Base-by-base conservation (phyloP, 2,329 filamentous ascomycete genomes). In the Neofusicoccum cordaticola region DNA sequence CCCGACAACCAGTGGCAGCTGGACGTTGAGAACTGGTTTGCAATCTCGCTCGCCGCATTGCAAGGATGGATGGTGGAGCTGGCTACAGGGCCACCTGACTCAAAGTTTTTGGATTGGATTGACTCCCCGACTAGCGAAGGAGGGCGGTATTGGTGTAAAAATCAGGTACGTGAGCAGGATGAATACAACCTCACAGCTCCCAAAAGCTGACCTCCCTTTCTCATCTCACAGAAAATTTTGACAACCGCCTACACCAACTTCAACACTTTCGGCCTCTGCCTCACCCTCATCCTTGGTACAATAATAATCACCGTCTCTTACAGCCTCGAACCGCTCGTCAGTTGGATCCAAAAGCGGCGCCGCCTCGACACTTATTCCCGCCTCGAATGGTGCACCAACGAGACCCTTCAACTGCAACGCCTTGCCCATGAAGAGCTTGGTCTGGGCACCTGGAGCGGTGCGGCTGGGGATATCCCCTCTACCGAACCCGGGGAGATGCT, bases 1-100 rank as follows among this genome's bases (percentile, higher is more conserved):
- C 66, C 67, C 17, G 34, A 47, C 22, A 69, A 69, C 41, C 69
- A 70, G 51, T 70, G 69, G 69, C 61, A 69, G 47, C n/a, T 66
- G n/a, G 69, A 70, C n/a, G 52, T 67, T 8, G 66, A 68, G 44
- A 42, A 69, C 35, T 67, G 58, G 62, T 22, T 64, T 64, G 22
- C 22, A 22, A 22, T 22, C 22, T 22, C 22, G 2, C 42, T 60
- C 48, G 27, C 47, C 50, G 11, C 44, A 56, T 11, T 34, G 66
- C 69, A n/a, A 44, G 39, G 7, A 15, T 69, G 3, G 68, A 70
- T 35, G 6, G 31, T 11, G 12, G 7, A 12, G 3, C 44, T 7
- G 41, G 66, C 42, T 13, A 62, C 4, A 13, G 11, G 12, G 66
- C 66, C 12, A 64, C 37, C 8, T 65, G 66, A 15, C 61, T 65